A percentile compares a stretch with the other conserved stretches of the same genome.
Evolutionary conservation across 169 alveolate genomes (phyloP).

Genomic region (Hepatocystis sp.): DNA sequence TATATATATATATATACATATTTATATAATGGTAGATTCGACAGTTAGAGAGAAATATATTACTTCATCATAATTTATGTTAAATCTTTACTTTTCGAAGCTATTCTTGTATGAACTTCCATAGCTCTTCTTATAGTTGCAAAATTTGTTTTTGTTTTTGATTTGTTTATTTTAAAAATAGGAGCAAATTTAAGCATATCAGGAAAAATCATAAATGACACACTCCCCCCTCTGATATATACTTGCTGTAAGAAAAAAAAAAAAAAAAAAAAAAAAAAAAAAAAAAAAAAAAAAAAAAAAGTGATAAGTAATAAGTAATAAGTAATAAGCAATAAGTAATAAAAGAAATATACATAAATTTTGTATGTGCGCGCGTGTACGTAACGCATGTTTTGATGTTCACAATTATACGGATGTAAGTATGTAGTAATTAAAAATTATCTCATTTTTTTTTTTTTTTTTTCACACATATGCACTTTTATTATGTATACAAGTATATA

Average conservation of each 20-base stretch:
- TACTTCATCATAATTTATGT: too few species aligned
- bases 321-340: not conserved
- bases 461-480: too few species aligned
- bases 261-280: not conserved
- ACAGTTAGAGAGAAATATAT: too few species aligned
- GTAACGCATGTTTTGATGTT: too few species aligned
- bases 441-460: too few species aligned
- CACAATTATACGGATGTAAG: too few species aligned
- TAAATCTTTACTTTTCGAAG: slow-evolving; percentile 76
- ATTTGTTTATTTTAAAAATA: slow-evolving; percentile 93
- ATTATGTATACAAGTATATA: not conserved
- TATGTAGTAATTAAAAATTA: too few species aligned
- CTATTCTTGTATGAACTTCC: slow-evolving; percentile 83
- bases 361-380: too few species aligned
- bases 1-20: too few species aligned
- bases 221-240: slow-evolving; percentile 95
- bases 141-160: slow-evolving; percentile 82
- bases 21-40: too few species aligned
- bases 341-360: too few species aligned
- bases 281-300: too few species aligned
- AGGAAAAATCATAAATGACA: slow-evolving; percentile 97
- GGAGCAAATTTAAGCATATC: slow-evolving; percentile 99
- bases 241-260: slow-evolving; percentile 85
- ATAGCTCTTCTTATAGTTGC: slow-evolving; percentile 86
- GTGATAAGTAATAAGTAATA: not conserved